Base-by-base conservation (phyloP, 495 filamentous ascomycete genomes). In the Platismatia glauca region DNA sequence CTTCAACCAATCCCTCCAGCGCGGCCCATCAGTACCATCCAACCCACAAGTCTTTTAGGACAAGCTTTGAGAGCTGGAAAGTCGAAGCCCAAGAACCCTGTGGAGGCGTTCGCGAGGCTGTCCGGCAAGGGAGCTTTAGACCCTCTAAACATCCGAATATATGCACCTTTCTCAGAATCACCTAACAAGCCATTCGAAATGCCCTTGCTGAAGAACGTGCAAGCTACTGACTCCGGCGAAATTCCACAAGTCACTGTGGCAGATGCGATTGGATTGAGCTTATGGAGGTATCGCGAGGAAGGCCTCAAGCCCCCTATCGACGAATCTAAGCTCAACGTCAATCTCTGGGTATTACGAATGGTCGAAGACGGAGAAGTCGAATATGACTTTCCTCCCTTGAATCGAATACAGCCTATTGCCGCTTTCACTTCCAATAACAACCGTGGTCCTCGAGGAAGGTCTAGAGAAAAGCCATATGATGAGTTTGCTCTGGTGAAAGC, bases 321-420 rank as follows among this genome's bases (percentile, higher is more conserved):
- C 3, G 76, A 77, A 22, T 80, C 84, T 35, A 89, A 90, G 69
- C 74, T 88, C 37, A 93, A 90, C 61, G 88, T 96, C 56, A 97
- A 97, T 68, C 83, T 85, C 69, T 99, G 94, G 93, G 88, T 86
- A 13, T 75, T 99, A 20, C 81, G 91, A 35, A 96, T 99, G 89
- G 89, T 97, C 11, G 94, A 99, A 66, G 89, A 92, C 68, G 92
- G 89, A 12, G 94, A 99, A 69, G 88, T 97, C 5, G 94, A 99
- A 67, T 90, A 90, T 68, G 94, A 99, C 70, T 97, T 99, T 66
- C 92, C 91, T 7, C 84, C 94, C 0, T 77, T 97, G 11, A 84
- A 86, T 60, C 82, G 94, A 48, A 91, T 83, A 33, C 86, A 89
- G 66, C 83, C 86, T 0, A 85, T 98, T 39, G 83, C 81, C 0